A percentile compares a stretch with the other conserved stretches of the same genome.
Conservation (phyloP, 768 basidiomycete genomes). For the Udeniomyces megalosporus region DNA sequence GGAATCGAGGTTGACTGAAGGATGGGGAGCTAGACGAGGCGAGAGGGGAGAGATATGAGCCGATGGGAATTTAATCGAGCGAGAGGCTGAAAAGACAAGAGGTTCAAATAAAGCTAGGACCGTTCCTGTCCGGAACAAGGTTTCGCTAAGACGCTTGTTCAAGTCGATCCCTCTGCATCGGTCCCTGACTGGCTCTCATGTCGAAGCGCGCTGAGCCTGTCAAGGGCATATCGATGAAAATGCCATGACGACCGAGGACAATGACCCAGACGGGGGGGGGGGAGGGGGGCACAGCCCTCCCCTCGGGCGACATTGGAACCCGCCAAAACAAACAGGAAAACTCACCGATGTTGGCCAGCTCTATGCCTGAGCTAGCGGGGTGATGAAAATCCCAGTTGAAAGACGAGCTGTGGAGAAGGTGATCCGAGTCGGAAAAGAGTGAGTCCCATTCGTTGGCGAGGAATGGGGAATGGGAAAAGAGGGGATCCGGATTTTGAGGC, state of each 20-base stretch:
- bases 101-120: no score
- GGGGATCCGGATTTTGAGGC: not conserved
- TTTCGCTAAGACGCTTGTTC: no score
- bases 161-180: no score
- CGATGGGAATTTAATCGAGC: not conserved
- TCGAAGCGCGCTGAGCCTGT: no score
- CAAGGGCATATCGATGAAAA: no score
- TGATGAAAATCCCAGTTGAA: not conserved
- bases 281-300: no score
- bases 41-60: not conserved
- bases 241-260: no score
- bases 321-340: not conserved
- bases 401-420: not conserved
- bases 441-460: not conserved
- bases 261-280: not conserved
- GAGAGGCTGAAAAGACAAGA: not conserved
- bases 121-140: no score
- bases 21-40: no score
- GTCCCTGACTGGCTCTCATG: no score
- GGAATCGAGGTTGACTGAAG: not conserved
- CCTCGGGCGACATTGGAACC: no score
- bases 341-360: constrained; percentile 12
- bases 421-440: not conserved
- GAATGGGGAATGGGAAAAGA: no score
- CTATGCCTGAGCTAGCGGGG: not conserved